A percentile compares a stretch with the other conserved stretches of the same genome.
These are phyloP conservation scores for Globisporangium spiculum DNA, from an alignment of 352 stramenopile genomes.

Conservation along the genomic window DNA sequence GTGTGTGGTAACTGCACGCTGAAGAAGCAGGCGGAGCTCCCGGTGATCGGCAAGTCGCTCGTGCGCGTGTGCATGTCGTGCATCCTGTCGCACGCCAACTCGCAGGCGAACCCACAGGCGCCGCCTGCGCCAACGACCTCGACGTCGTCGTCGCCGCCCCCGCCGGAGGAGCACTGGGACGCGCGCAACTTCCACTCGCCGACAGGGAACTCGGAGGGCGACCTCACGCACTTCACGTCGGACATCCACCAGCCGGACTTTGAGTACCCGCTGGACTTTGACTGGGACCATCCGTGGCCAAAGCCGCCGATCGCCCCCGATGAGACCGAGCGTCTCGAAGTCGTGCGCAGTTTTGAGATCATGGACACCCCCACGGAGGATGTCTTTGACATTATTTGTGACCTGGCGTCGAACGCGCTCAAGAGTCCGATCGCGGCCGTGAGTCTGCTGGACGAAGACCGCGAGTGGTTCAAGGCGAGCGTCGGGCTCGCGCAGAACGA, in stretches of 20 bases:
- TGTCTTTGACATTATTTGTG: constrained; percentile 89
- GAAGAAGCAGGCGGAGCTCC: constrained; percentile 85
- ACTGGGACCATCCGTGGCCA: constrained; percentile 86
- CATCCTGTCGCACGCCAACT: constrained; percentile 83
- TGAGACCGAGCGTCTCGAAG: constrained; percentile 69
- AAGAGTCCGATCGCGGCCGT: constrained; percentile 86
- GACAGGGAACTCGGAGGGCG: constrained; percentile 73
- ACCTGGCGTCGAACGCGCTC: constrained; percentile 80
- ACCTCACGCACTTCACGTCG: constrained; percentile 70
- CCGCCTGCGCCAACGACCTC: constrained; percentile 39
- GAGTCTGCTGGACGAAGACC: constrained; percentile 82
- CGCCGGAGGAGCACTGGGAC: constrained; percentile 60
- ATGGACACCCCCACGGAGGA: constrained; percentile 86
- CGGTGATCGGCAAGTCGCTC: constrained; percentile 79
- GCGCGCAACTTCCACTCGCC: constrained; percentile 83
- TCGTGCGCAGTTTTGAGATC: constrained; percentile 83
- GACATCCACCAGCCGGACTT: constrained; percentile 82
- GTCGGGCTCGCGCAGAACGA: constrained; percentile 84
- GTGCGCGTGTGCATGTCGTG: constrained; percentile 89
- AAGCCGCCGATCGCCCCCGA: constrained; percentile 73
- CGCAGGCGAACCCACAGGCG: constrained; percentile 70
- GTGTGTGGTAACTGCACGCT: constrained; percentile 86
- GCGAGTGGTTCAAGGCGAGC: constrained; percentile 87
- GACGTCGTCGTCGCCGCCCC: constrained; percentile 39
- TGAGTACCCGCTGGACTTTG: constrained; percentile 86